phyloP scores from a whole-genome alignment of 805 yeast species.

The Candida gorgasii region DNA sequence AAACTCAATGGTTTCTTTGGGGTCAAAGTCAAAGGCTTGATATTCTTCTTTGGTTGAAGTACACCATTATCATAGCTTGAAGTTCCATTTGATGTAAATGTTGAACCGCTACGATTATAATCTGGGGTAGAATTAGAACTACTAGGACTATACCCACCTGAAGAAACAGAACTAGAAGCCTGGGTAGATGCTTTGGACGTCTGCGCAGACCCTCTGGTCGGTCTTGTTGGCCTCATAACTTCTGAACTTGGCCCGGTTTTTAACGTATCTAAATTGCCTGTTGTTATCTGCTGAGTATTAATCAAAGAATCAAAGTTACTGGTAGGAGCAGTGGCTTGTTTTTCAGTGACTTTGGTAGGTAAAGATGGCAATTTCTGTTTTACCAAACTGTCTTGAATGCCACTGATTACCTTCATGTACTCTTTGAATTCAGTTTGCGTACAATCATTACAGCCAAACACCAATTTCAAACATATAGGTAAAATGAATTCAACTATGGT shows the following conservation, averaged over 20 bases:
- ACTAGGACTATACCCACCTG: too few species aligned
- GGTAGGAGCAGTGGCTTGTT: neutral
- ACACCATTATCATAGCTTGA: neutral
- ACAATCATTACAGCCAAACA: slow-evolving; percentile 42
- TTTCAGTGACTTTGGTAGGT: slow-evolving; percentile 14
- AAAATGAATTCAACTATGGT: slow-evolving; percentile 27
- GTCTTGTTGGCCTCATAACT: slow-evolving; percentile 22
- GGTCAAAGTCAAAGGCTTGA: slow-evolving; percentile 13
- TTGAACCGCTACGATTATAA: neutral
- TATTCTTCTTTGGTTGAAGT: slow-evolving; percentile 10
- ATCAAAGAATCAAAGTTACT: slow-evolving; percentile 32
- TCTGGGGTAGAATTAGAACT: slow-evolving; percentile 9
- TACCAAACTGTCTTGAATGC: slow-evolving; percentile 22
- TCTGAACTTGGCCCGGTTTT: slow-evolving; percentile 14
- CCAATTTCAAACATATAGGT: slow-evolving; percentile 32
- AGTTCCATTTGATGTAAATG: slow-evolving; percentile 3
- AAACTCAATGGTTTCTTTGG: slow-evolving; percentile 17
- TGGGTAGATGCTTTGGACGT: too few species aligned
- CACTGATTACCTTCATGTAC: slow-evolving; percentile 24
- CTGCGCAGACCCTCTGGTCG: slow-evolving; percentile 1
- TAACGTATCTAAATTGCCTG: slow-evolving; percentile 12
- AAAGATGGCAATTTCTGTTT: slow-evolving; percentile 21
- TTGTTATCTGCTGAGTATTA: slow-evolving; percentile 18
- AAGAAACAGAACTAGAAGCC: too few species aligned
- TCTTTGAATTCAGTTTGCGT: slow-evolving; percentile 31